Evolutionary conservation across 192 early-diverging fungal genomes (phyloP), one percentile per base, ranked within the genome.

Genomic region (Allomyces arbusculus): DNA sequence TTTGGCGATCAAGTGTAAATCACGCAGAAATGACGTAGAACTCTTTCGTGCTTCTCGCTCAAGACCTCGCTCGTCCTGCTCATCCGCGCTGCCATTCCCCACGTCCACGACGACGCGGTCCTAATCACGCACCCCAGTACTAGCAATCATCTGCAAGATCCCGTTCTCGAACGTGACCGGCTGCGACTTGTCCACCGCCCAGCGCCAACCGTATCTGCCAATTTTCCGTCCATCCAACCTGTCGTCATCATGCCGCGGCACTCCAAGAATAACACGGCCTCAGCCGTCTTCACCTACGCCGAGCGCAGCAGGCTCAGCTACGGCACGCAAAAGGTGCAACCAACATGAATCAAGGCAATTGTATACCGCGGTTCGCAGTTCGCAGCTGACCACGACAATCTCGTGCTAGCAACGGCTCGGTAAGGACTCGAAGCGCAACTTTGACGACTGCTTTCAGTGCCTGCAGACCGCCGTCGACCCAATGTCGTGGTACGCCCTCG

Each of bases 211-310:
- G 50, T 58, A 5, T 58, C 16, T 3, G 50, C 50, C 50, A 67
- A 68, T 64, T 63, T 61, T 44, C 24, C 23, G 61, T 12, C 20
- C 23, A 22, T 23, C 44, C 64, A 64, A 33, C 10, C 19, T 24
- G 26, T 28, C 26, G 20, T n/a, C 33, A 65, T 55, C 69, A 90
- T 89, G 84, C 82, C 84, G 61, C 84, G 90, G 16, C 93, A 96
- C 75, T 92, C 90, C 19, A 96, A 92, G 69, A 94, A 94, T 75
- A 93, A 92, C 71, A 97, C 89, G 3, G 88, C 91, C 8, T 77
- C 84, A 23, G 85, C 89, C 25, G 88, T 90, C 45, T 97, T 97
- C 71, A 97, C 92, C 2, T 87, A 92, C 71, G 88, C 88, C 12
- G 94, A 95, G 73, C 78, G 86, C 40, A 78, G 87, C 66, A 82